A percentile compares a stretch with the other conserved stretches of the same genome.
These are phyloP conservation scores for Beauveria sp. DNA, from an alignment of 2,329 filamentous ascomycete species.

Conservation along the genomic window DNA sequence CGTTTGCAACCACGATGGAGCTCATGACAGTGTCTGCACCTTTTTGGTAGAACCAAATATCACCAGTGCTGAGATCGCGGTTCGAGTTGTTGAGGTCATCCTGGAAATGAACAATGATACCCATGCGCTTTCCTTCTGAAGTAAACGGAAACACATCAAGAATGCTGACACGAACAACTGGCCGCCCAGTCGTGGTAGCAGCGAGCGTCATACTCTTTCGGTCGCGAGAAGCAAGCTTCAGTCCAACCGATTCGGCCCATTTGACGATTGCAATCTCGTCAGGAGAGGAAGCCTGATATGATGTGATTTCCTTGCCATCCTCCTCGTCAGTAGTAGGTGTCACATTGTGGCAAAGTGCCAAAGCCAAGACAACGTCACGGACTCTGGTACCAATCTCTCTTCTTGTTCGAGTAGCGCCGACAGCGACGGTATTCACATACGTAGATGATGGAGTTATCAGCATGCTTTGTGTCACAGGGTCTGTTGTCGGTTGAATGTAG, in stretches of 20 bases:
- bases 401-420: conserved; percentile 69
- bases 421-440: conserved; percentile 52
- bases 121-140: conserved; percentile 96
- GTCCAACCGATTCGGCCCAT: conserved; percentile 88
- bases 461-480: conserved; percentile 34
- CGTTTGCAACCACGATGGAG: conserved; percentile 88
- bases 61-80: conserved; percentile 50
- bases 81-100: conserved; percentile 44
- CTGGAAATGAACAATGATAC: conserved; percentile 84
- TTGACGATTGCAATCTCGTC: conserved; percentile 97
- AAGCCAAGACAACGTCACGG: conserved; percentile 82
- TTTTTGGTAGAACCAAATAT: conserved; percentile 99
- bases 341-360: conserved; percentile 94
- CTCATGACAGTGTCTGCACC: conserved; percentile 97
- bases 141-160: conserved; percentile 96
- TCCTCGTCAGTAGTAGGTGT: conserved; percentile 76
- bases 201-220: conserved; percentile 78
- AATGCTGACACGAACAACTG: conserved; percentile 78
- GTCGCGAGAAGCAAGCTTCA: conserved; percentile 78
- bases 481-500: conserved; percentile 41
- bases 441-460: conserved; percentile 72
- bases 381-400: conserved; percentile 92
- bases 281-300: conserved; percentile 93
- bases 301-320: conserved; percentile 67
- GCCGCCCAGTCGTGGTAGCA: conserved; percentile 63